phyloP scores from a whole-genome alignment of 768 basidiomycete species.

The Favolaschia claudopus region DNA sequence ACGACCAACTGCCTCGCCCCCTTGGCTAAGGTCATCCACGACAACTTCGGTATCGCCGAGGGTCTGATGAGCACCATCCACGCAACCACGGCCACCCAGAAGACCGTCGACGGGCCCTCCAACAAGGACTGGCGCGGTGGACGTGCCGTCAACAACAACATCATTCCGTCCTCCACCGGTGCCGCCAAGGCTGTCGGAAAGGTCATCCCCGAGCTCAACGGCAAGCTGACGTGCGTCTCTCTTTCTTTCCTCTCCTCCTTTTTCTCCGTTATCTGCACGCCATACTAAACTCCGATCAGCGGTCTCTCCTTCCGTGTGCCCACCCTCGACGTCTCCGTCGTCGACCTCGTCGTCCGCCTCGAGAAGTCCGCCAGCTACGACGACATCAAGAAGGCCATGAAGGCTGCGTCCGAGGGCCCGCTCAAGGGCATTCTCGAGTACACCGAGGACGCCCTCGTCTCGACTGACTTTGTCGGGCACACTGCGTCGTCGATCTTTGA shows the following conservation, averaged over 20 bases:
- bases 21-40: slow-evolving; percentile 96
- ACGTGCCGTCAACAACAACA: slow-evolving; percentile 96
- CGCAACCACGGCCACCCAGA: slow-evolving; percentile 94
- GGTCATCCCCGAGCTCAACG: slow-evolving; percentile 95
- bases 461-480: slow-evolving; percentile 90
- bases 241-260: background rate
- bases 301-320: slow-evolving; percentile 98
- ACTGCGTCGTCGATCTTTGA: slow-evolving; percentile 90
- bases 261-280: background rate
- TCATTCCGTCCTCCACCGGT: slow-evolving; percentile 98
- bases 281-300: slow-evolving; percentile 43
- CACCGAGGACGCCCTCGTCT: slow-evolving; percentile 94
- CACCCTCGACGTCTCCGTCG: slow-evolving; percentile 95
- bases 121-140: slow-evolving; percentile 98
- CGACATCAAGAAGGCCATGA: slow-evolving; percentile 86
- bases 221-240: slow-evolving; percentile 92
- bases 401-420: slow-evolving; percentile 75
- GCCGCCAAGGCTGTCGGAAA: slow-evolving; percentile 99
- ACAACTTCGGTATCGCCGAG: slow-evolving; percentile 96
- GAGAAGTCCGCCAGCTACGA: slow-evolving; percentile 89
- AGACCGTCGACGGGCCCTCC: slow-evolving; percentile 94
- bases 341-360: slow-evolving; percentile 93
- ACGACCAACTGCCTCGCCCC: slow-evolving; percentile 99
- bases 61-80: slow-evolving; percentile 99
- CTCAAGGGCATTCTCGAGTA: slow-evolving; percentile 84